Evolutionary conservation across 2,329 filamentous ascomycete species (phyloP).

Genomic region (Colletotrichum destructivum): DNA sequence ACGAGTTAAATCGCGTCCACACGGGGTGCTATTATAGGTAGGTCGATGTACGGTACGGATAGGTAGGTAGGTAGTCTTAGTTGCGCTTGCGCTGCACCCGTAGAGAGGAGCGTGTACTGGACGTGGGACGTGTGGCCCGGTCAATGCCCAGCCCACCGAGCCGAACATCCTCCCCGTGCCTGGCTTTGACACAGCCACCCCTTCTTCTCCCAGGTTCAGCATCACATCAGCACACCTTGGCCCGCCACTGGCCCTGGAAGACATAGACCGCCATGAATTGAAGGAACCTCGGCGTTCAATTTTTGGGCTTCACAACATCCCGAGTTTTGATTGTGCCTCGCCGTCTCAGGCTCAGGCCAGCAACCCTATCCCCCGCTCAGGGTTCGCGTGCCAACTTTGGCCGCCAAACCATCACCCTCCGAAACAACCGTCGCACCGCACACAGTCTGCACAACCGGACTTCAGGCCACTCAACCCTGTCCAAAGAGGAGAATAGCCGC

Average conservation of each 20-base stretch:
- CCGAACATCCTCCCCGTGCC: constrained; percentile 6
- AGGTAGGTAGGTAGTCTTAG: constrained; percentile 26
- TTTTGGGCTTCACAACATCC: background rate
- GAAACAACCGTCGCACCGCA: constrained; percentile 49
- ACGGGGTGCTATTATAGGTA: background rate
- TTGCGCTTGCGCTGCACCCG: constrained; percentile 26
- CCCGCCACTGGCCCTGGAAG: background rate
- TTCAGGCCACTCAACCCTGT: constrained; percentile 49
- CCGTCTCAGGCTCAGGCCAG: constrained; percentile 1
- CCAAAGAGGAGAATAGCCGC: constrained; percentile 45
- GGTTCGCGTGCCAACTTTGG: constrained; percentile 26
- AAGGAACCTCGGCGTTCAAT: background rate
- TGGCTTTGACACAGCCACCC: constrained; percentile 31
- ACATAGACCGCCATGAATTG: background rate
- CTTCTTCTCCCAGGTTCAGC: constrained; percentile 4
- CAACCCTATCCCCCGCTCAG: constrained; percentile 1
- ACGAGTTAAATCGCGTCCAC: constrained; percentile 39
- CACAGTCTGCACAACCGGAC: constrained; percentile 50
- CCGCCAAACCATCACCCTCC: constrained; percentile 42
- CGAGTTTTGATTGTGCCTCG: constrained; percentile 12
- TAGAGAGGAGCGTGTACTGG: constrained; percentile 29
- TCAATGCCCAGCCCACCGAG: constrained; percentile 33
- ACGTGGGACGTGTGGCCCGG: constrained; percentile 34
- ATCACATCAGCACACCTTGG: constrained; percentile 2
- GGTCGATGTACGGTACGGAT: no score